Evolutionary conservation across 2,329 filamentous ascomycete species (phyloP).

Genomic region (Exophiala lecanii-corni): DNA sequence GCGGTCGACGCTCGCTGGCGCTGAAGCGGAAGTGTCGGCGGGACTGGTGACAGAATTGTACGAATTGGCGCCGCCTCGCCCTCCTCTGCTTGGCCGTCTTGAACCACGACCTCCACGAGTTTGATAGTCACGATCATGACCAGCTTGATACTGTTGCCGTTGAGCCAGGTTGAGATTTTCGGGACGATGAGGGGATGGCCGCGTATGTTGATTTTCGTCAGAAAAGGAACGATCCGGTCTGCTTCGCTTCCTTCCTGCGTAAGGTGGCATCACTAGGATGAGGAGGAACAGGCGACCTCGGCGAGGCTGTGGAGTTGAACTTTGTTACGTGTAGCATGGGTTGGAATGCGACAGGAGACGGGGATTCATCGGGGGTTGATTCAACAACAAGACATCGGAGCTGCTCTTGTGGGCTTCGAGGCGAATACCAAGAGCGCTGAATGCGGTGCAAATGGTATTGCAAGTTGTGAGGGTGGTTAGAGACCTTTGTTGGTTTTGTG

Average conservation of each 20-base stretch:
- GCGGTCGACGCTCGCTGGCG: no score
- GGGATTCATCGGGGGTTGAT: no score
- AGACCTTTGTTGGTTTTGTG: no score
- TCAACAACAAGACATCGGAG: no score
- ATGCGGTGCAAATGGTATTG: no score
- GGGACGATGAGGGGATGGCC: conserved; percentile 45
- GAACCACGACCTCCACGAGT: conserved; percentile 31
- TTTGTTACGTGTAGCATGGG: conserved; percentile 13
- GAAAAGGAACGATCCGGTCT: conserved; percentile 42
- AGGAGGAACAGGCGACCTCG: conserved; percentile 9
- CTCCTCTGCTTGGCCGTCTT: conserved; percentile 23
- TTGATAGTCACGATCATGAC: conserved; percentile 19
- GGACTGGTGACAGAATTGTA: conserved; percentile 13
- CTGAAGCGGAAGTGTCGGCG: conserved; percentile 3
- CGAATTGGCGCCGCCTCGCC: conserved; percentile 9
- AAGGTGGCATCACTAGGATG: conserved; percentile 45
- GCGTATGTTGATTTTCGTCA: conserved; percentile 35
- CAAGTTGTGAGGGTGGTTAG: no score
- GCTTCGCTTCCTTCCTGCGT: conserved; percentile 53
- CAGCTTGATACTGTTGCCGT: conserved; percentile 40
- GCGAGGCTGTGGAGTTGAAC: conserved; percentile 5
- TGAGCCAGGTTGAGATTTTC: conserved; percentile 50
- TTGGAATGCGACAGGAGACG: conserved; percentile 9
- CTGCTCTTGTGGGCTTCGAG: no score
- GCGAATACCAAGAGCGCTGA: no score